A percentile compares a stretch with the other conserved stretches of the same genome.
phyloP scores from a whole-genome alignment of 129 eudicot species.

The Arctium minus region DNA sequence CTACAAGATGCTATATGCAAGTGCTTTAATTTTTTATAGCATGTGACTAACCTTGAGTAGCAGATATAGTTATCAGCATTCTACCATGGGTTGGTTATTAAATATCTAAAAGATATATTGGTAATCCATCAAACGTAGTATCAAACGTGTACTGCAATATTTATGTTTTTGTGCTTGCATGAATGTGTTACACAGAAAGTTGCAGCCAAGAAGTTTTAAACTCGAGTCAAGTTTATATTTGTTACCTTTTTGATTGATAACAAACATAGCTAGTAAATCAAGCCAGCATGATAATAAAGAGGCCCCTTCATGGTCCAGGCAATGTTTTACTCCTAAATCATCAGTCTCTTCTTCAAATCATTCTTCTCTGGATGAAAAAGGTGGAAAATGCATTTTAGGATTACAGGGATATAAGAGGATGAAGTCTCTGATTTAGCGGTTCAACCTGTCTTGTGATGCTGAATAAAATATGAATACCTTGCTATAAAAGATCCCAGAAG shows the following conservation, averaged over 20 bases:
- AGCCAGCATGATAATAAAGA: neutral
- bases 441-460: neutral
- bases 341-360: neutral
- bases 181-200: neutral
- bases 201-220: constrained; percentile 3
- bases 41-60: neutral
- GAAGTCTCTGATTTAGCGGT: neutral
- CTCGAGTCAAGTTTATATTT: neutral
- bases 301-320: neutral
- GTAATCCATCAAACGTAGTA: neutral
- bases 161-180: constrained; percentile 8
- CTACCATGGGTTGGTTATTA: neutral
- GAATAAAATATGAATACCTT: neutral
- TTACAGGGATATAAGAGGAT: neutral
- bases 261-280: neutral
- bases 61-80: neutral
- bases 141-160: neutral
- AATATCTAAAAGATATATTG: neutral
- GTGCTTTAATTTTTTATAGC: neutral
- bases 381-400: neutral
- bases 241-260: neutral
- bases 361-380: neutral
- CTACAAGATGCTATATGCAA: neutral
- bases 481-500: neutral
- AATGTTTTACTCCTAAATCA: neutral